Percentiles rank a stretch among this genome's conserved stretches.
These are phyloP conservation scores for Aureobasidium pullulans DNA, from an alignment of 2,329 filamentous ascomycete species.

Conservation along the genomic window DNA sequence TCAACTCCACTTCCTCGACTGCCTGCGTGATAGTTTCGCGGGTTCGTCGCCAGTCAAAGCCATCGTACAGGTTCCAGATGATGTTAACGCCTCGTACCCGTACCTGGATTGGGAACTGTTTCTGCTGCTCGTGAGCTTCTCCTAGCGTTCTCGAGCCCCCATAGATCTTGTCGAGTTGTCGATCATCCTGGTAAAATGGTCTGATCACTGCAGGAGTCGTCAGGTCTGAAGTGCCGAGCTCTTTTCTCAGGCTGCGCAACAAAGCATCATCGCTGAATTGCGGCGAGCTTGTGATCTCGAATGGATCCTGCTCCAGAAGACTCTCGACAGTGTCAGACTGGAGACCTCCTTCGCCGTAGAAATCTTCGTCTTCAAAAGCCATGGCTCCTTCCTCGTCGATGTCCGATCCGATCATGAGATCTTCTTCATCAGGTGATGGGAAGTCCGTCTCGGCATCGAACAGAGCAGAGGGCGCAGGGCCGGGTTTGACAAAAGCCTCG, in stretches of 20 bases:
- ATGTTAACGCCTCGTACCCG: slow-evolving; percentile 80
- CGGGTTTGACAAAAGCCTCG: slow-evolving; percentile 63
- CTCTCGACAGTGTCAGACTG: slow-evolving; percentile 27
- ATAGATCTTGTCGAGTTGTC: slow-evolving; percentile 28
- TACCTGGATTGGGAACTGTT: slow-evolving; percentile 54
- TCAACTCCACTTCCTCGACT: slow-evolving; percentile 78
- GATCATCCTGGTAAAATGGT: slow-evolving; percentile 25
- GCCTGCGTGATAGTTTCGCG: slow-evolving; percentile 79
- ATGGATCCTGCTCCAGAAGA: slow-evolving; percentile 28
- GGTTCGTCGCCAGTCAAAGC: slow-evolving; percentile 91
- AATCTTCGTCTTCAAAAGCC: slow-evolving; percentile 18
- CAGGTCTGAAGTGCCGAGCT: slow-evolving; percentile 19
- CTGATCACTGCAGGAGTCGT: slow-evolving; percentile 21
- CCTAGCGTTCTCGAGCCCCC: slow-evolving; percentile 7
- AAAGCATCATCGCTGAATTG: slow-evolving; percentile 26
- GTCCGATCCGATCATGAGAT: slow-evolving; percentile 30
- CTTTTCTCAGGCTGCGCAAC: slow-evolving; percentile 24
- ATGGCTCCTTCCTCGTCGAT: slow-evolving; percentile 27
- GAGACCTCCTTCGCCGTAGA: slow-evolving; percentile 18
- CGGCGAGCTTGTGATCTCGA: slow-evolving; percentile 28
- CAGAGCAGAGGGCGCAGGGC: slow-evolving; percentile 52
- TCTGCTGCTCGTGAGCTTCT: slow-evolving; percentile 3
- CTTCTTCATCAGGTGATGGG: slow-evolving; percentile 18
- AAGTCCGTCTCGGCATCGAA: slow-evolving; percentile 27
- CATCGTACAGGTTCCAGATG: slow-evolving; percentile 97